Percentiles rank a stretch among this genome's conserved stretches.
These are phyloP conservation scores for Colletotrichum liaoningense DNA, from an alignment of 2,329 filamentous ascomycete genomes.

Conservation along the genomic window DNA sequence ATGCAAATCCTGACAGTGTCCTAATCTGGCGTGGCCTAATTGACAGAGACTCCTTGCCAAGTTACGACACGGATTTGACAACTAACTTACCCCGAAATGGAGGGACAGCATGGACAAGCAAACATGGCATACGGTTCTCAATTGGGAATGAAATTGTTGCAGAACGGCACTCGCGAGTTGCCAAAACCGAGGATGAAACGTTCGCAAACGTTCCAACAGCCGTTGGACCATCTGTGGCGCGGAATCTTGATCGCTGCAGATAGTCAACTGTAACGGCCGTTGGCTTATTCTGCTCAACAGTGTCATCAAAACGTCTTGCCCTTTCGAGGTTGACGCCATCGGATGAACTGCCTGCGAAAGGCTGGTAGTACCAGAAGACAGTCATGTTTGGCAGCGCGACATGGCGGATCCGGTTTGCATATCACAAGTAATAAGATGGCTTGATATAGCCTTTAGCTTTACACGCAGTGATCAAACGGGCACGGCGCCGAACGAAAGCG, in stretches of 20 bases:
- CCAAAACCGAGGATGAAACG: background rate
- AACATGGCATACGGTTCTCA: background rate
- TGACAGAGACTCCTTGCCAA: background rate
- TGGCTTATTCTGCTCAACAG: background rate
- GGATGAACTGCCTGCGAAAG: slow-evolving; percentile 23
- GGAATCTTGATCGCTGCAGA: background rate
- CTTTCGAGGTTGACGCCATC: slow-evolving; percentile 1
- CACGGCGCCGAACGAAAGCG: slow-evolving; percentile 10
- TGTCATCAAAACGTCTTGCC: slow-evolving; percentile 1
- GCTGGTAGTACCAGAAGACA: background rate
- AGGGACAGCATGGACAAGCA: background rate
- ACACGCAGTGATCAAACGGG: slow-evolving; percentile 1
- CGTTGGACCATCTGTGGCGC: background rate
- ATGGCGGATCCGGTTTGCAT: background rate
- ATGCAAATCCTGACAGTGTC: background rate
- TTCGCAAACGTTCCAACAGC: background rate
- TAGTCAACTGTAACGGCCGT: background rate
- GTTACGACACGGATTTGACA: background rate
- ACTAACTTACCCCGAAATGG: background rate
- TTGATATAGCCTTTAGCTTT: slow-evolving; percentile 15
- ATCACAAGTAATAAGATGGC: slow-evolving; percentile 6
- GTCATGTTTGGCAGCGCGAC: background rate
- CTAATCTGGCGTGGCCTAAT: background rate
- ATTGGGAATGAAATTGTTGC: background rate
- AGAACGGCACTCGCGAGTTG: background rate